phyloP scores from a whole-genome alignment of 306 rosid genomes.

The Corylus americana region DNA sequence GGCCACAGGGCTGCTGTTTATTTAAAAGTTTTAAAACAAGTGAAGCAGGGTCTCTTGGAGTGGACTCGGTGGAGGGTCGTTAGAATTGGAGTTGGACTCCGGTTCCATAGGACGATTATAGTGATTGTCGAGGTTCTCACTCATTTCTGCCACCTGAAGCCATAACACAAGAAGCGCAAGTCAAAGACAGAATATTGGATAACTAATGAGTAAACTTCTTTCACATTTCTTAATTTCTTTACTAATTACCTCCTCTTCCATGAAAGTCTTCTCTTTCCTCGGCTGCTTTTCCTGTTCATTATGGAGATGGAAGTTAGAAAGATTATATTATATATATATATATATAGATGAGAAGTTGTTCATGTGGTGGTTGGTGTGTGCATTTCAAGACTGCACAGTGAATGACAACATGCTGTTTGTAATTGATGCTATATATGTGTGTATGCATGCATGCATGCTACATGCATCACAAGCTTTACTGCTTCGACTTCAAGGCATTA shows the following conservation, averaged over 20 bases:
- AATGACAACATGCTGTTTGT: not conserved
- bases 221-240: not conserved
- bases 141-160: not conserved
- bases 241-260: slow-evolving; percentile 20
- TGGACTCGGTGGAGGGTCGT: not conserved
- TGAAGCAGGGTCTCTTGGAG: not conserved
- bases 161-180: not conserved
- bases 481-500: no score
- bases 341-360: not conserved
- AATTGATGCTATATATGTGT: not conserved
- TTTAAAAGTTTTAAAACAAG: not conserved
- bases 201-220: not conserved
- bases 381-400: not conserved
- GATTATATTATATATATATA: not conserved
- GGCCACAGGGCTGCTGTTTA: not conserved
- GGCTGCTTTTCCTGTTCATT: slow-evolving; percentile 26
- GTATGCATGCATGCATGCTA: not conserved
- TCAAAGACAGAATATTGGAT: not conserved
- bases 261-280: slow-evolving; percentile 1
- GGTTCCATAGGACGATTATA: not conserved
- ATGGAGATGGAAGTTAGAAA: not conserved
- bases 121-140: no score
- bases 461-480: no score
- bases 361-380: no score
- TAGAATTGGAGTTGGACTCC: not conserved